Evolutionary conservation across 2,329 filamentous ascomycete species (phyloP), one percentile per base, ranked within the genome.

Genomic region (Xylariaceae sp.): DNA sequence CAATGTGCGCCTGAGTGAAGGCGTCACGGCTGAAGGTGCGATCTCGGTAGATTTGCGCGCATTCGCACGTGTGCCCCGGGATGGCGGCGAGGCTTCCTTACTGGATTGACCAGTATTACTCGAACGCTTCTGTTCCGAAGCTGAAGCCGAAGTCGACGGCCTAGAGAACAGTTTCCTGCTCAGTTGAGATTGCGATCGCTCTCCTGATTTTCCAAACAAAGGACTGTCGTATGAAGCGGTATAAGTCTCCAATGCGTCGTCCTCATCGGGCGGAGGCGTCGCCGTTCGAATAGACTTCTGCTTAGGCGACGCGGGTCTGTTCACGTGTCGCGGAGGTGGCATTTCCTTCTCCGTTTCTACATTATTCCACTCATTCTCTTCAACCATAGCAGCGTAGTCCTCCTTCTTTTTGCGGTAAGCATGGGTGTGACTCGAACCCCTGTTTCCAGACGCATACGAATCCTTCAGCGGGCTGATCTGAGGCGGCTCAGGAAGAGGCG

Each of bases 391-490:
- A 0, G 74, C 73, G 62, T 78, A 80, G 10, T 78, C 75, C 5
- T 74, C 75, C 1, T 71, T 72, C 56, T 75, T 73, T 49, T 74
- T 73, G 61, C 52, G 71, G 60, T 65, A 61, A 8, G 69, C 51
- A 66, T 13, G 64, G 57, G 61, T 63, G 60, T 68, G 75, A 63
- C 55, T 57, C 1, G 61, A 65, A 10, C 72, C 69, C 10, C 72
- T 69, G 64, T 85, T 85, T 2, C 79, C 82, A 0, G 80, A 80
- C 1, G 80, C 76, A 9, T 74, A 73, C 1, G 78, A 81, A 59
- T 82, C 79, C 53, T 78, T 78, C 0, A 87, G 73, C 1, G 83
- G 82, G 52, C 76, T 80, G 52, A 81, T 64, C 52, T 77, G 79
- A 13, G 75, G 79, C 1, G 77, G 77, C 41, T 75, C 71, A 0